A percentile compares a stretch with the other conserved stretches of the same genome.
phyloP scores from a whole-genome alignment of 306 rosid species.

The Sicyos baderoa region DNA sequence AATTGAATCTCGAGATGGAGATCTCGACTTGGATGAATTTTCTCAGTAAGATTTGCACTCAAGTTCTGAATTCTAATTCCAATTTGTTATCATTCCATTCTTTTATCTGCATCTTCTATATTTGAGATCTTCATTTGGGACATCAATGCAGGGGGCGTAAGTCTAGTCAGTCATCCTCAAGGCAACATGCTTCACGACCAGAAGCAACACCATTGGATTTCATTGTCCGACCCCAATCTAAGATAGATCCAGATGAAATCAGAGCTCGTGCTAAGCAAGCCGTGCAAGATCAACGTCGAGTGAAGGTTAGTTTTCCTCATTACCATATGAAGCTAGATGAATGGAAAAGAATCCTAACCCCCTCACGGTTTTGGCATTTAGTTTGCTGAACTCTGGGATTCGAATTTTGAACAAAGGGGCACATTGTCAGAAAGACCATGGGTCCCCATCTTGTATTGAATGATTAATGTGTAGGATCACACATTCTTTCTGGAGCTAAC shows the following conservation, averaged over 20 bases:
- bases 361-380: background rate
- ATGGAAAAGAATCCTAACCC: background rate
- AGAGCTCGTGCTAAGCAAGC: constrained; percentile 80
- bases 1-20: constrained; percentile 89
- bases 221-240: constrained; percentile 83
- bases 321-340: background rate
- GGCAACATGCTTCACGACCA: constrained; percentile 76
- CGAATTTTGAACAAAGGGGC: background rate
- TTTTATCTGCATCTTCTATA: background rate
- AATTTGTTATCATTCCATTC: no score
- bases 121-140: constrained; percentile 17
- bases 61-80: background rate
- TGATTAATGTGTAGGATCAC: background rate
- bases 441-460: background rate
- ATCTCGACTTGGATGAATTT: constrained; percentile 80
- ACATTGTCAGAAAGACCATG: background rate
- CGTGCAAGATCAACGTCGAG: constrained; percentile 73
- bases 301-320: constrained; percentile 54
- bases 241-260: constrained; percentile 87
- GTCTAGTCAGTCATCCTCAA: constrained; percentile 72
- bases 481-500: background rate
- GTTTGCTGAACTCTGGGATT: background rate
- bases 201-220: constrained; percentile 98
- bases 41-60: constrained; percentile 50
- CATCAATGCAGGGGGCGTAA: constrained; percentile 56